These are phyloP conservation scores for Coriaria nepalensis DNA, from an alignment of 306 rosid species.

Conservation along the genomic window DNA sequence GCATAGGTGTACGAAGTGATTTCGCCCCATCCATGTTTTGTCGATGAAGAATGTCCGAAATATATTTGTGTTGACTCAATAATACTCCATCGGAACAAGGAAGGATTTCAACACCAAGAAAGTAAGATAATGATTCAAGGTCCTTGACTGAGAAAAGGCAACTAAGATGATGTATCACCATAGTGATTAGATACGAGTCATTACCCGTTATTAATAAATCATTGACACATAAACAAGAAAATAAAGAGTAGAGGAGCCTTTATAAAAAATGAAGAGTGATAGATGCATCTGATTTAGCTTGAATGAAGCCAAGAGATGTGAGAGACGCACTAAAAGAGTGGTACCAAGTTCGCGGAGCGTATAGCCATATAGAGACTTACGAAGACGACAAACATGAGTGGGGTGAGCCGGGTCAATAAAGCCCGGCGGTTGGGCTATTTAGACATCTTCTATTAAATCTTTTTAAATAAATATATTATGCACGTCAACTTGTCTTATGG, in stretches of 20 bases:
- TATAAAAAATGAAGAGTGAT: too few species aligned
- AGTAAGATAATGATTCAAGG: not conserved
- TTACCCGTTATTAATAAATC: too few species aligned
- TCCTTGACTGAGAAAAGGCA: not conserved
- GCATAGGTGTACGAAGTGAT: not conserved
- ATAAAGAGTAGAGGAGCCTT: too few species aligned
- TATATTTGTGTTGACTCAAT: not conserved
- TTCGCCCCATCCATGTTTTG: not conserved
- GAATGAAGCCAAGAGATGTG: too few species aligned
- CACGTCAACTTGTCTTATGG: not conserved
- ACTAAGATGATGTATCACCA: not conserved
- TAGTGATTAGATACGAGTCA: not conserved
- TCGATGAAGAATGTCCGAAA: not conserved
- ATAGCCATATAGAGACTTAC: not conserved
- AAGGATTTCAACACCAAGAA: not conserved
- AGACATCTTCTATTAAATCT: too few species aligned
- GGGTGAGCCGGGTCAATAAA: not conserved
- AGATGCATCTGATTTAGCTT: too few species aligned
- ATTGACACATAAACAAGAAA: too few species aligned
- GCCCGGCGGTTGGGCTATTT: constrained; percentile 1
- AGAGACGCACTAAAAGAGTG: not conserved
- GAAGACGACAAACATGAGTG: not conserved
- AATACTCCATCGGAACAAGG: not conserved
- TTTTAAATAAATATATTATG: too few species aligned
- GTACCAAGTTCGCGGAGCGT: not conserved